Percentiles rank a stretch among this genome's conserved stretches.
Evolutionary conservation across 2,329 filamentous ascomycete species (phyloP).

Genomic region (Lachnellula arida): DNA sequence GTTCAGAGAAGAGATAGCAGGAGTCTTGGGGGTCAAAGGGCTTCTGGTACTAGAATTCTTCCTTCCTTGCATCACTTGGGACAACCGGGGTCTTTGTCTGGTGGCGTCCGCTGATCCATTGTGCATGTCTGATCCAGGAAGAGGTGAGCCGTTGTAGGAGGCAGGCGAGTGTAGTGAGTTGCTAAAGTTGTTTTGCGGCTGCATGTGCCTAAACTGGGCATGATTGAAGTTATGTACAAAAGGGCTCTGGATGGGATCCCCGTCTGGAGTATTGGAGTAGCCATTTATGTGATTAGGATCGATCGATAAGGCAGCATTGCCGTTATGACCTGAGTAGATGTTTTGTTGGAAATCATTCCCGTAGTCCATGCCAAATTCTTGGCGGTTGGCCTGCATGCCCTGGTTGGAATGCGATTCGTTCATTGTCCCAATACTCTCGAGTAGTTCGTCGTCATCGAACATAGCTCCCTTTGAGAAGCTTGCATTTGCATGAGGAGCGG

Average conservation of each 20-base stretch:
- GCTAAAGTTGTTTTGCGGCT: constrained; percentile 51
- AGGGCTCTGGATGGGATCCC: constrained; percentile 86
- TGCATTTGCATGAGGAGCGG: constrained; percentile 52
- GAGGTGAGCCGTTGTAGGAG: constrained; percentile 47
- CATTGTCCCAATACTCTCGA: constrained; percentile 62
- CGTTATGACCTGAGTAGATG: constrained; percentile 52
- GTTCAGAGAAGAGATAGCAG: constrained; percentile 65
- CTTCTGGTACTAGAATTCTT: constrained; percentile 71
- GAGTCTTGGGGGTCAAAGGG: constrained; percentile 84
- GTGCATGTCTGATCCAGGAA: constrained; percentile 45
- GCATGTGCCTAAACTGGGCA: constrained; percentile 67
- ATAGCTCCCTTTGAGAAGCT: constrained; percentile 74
- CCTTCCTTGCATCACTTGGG: constrained; percentile 58
- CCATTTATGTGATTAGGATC: constrained; percentile 67
- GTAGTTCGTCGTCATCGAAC: constrained; percentile 83
- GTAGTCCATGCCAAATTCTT: constrained; percentile 56
- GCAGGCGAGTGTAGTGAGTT: constrained; percentile 50
- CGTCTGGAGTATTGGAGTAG: constrained; percentile 88
- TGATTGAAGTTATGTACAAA: constrained; percentile 77
- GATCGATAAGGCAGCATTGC: constrained; percentile 51
- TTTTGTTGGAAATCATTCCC: constrained; percentile 44
- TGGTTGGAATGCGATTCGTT: constrained; percentile 33
- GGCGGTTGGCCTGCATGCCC: constrained; percentile 48
- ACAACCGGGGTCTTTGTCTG: constrained; percentile 55
- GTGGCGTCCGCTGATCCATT: constrained; percentile 42